These are phyloP conservation scores for Penicillium frequentans DNA, from an alignment of 2,329 filamentous ascomycete genomes.

Conservation along the genomic window DNA sequence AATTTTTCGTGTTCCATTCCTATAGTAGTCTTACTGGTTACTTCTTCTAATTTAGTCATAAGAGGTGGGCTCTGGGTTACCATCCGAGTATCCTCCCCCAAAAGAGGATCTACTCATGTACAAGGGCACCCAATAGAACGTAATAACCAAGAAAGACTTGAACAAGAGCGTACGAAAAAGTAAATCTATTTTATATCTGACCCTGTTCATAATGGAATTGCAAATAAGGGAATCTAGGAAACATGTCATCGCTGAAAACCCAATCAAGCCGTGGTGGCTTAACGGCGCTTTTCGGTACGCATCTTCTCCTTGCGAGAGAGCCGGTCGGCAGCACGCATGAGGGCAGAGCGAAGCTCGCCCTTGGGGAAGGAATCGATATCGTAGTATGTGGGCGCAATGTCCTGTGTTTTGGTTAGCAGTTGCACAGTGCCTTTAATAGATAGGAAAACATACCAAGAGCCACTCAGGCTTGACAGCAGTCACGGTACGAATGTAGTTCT, in stretches of 20 bases:
- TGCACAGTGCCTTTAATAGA: not conserved
- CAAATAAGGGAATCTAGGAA: slow-evolving; percentile 15
- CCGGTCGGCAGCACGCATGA: slow-evolving; percentile 56
- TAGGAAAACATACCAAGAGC: slow-evolving; percentile 69
- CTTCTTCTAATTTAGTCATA: too few species aligned
- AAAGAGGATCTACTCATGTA: not conserved
- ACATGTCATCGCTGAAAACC: slow-evolving; percentile 10
- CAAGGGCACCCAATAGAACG: not conserved
- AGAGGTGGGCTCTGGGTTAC: too few species aligned
- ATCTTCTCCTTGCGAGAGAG: slow-evolving; percentile 56
- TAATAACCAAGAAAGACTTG: not conserved
- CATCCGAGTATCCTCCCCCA: not conserved
- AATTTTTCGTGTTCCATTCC: not conserved
- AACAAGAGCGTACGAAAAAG: not conserved
- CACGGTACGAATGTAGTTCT: slow-evolving; percentile 96
- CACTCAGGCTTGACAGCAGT: slow-evolving; percentile 92
- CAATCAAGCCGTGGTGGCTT: slow-evolving; percentile 7
- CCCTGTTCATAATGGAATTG: not conserved
- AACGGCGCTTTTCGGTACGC: slow-evolving; percentile 40
- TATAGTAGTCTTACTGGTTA: not conserved
- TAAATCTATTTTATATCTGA: not conserved
- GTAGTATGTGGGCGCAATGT: slow-evolving; percentile 92
- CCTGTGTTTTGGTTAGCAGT: slow-evolving; percentile 51
- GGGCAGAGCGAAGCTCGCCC: slow-evolving; percentile 75
- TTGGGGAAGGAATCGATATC: slow-evolving; percentile 79